Base-by-base conservation (phyloP, 768 basidiomycete genomes). In the Trametes villosa region DNA sequence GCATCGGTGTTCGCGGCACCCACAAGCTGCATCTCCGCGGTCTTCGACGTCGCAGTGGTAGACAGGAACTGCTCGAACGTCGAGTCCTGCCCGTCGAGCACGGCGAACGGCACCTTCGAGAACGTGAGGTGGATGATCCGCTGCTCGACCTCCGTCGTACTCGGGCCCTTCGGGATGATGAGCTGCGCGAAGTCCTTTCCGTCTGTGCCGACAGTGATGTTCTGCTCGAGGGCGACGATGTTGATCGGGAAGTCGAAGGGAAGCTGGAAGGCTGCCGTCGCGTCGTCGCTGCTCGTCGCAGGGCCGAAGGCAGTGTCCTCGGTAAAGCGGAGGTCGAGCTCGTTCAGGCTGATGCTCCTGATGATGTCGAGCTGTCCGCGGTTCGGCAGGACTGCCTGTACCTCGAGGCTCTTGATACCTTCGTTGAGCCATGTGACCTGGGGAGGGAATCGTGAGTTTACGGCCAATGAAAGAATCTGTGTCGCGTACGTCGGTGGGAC, bases 371-470 rank as follows among this genome's bases (percentile, higher is more conserved):
- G 78, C 15, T 78, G 74, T 17, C 89, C 89, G 49, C 77, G 81
- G 65, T 87, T 86, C 4, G 87, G 89, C 33, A 91, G 77, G 26
- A 82, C 75, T 0, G 88, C 83, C 6, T 76, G 76, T 2, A 91
- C 78, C 52, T 78, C 74, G 17, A 91, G 81, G 29, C 77, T 76
- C 72, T 86, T 83, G 69, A 91, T 89, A 26, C 83, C 89, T 49
- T 85, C 81, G 65, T 89, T 88, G 24, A 91, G 74, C 89, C 89
- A 91, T 4, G 83, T 81, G 13, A 86, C 86, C 86, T 88, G 30
- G 36, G 22, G 7, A 38, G 18, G 42, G 9, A 34, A 9, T 11
- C 48, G 48, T 51, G 4, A 51, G 20, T 7, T 2, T 33, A 4
- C 6, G 31, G 2, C 13, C 18, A 18, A 20, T 18, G 30, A 33